phyloP scores from a whole-genome alignment of 2,329 filamentous ascomycete species.

The Stachybotrys echinatus region DNA sequence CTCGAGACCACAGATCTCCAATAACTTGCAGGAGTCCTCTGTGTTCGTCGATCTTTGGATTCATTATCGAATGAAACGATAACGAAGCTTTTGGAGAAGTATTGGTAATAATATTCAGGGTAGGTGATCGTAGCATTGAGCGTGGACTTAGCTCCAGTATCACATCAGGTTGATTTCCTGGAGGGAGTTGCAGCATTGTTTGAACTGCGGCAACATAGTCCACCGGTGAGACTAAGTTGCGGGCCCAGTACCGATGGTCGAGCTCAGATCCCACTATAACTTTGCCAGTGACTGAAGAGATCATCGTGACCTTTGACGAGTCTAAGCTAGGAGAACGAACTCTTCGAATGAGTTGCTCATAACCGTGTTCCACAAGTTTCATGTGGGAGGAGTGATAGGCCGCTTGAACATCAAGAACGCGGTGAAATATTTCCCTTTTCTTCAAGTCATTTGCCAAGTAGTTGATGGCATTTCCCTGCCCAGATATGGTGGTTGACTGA shows the following conservation, averaged over 20 bases:
- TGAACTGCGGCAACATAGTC: constrained; percentile 35
- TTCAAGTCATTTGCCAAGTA: constrained; percentile 24
- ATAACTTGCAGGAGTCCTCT: constrained; percentile 22
- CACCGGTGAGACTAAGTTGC: constrained; percentile 40
- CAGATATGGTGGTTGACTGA: constrained; percentile 37
- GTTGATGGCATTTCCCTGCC: constrained; percentile 24
- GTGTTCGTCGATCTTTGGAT: constrained; percentile 15
- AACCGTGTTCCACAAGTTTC: constrained; percentile 29
- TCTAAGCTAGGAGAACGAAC: constrained; percentile 12
- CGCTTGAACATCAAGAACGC: constrained; percentile 28
- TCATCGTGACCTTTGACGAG: constrained; percentile 25
- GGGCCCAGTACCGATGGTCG: constrained; percentile 36
- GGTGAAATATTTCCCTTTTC: constrained; percentile 24
- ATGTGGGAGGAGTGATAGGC: constrained; percentile 43
- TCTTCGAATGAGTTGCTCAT: constrained; percentile 19
- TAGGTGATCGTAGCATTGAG: constrained; percentile 28
- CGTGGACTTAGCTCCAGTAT: constrained; percentile 38
- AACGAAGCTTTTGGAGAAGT: constrained; percentile 5
- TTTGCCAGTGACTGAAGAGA: constrained; percentile 33
- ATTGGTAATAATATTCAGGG: constrained; percentile 25
- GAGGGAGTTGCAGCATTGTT: constrained; percentile 22
- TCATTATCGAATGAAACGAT: constrained; percentile 21
- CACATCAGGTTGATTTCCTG: constrained; percentile 22
- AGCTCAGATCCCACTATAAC: constrained; percentile 18
- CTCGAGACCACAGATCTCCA: constrained; percentile 32